Conservation (phyloP, 1,284 basidiomycete species). For the Marasmius sp. region DNA sequence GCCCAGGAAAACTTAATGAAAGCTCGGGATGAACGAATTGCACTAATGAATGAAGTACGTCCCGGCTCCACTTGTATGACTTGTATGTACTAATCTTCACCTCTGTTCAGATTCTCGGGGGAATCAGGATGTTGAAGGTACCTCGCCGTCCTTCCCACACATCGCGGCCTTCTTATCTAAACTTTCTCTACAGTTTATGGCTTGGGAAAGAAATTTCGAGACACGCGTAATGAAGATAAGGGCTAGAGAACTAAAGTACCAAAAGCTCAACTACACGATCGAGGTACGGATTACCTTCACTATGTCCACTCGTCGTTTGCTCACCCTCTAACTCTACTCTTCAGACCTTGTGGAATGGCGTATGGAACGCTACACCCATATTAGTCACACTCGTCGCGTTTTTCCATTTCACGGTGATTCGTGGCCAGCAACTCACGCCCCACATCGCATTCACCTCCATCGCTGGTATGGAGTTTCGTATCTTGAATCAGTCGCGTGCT, state of each 20-base stretch:
- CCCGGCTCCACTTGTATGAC: background rate
- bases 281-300: slow-evolving; percentile 48
- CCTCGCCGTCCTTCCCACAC: background rate
- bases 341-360: slow-evolving; percentile 71
- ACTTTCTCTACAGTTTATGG: slow-evolving; percentile 70
- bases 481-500: background rate
- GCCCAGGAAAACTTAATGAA: slow-evolving; percentile 91
- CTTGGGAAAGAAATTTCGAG: slow-evolving; percentile 93
- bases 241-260: slow-evolving; percentile 79
- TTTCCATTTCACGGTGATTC: slow-evolving; percentile 80
- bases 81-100: background rate
- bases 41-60: slow-evolving; percentile 86
- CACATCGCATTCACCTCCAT: slow-evolving; percentile 82
- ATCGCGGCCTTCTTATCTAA: background rate
- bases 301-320: background rate
- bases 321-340: background rate
- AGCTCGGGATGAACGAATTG: slow-evolving; percentile 85
- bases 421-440: slow-evolving; percentile 72
- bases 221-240: slow-evolving; percentile 72
- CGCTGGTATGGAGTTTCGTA: background rate
- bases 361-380: slow-evolving; percentile 80
- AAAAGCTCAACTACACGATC: slow-evolving; percentile 83
- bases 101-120: slow-evolving; percentile 65
- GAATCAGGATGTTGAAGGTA: slow-evolving; percentile 91
- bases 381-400: slow-evolving; percentile 78